phyloP scores from a whole-genome alignment of 768 basidiomycete species.

The Udeniomyces megalosporus region DNA sequence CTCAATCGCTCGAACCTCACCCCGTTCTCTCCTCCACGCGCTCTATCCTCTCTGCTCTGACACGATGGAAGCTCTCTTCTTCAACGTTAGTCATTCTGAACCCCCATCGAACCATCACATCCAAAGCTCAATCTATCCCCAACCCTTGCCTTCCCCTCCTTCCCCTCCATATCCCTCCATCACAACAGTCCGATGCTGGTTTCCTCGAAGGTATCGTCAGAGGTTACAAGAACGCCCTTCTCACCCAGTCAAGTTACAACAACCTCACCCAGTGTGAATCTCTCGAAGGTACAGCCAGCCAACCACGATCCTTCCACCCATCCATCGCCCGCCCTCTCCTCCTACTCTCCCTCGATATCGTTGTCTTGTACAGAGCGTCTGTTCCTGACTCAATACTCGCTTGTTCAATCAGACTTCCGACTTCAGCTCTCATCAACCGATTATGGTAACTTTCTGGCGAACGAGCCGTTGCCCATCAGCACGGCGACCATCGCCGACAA shows the following conservation, averaged over 20 bases:
- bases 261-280: constrained; percentile 95
- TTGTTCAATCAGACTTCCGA: constrained; percentile 52
- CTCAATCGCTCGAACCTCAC: constrained; percentile 4
- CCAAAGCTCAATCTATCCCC: too few relatives aligned
- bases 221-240: constrained; percentile 85
- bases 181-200: constrained; percentile 26
- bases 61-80: background rate
- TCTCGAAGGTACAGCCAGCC: constrained; percentile 53
- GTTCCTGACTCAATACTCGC: too few relatives aligned
- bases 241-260: constrained; percentile 75
- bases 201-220: constrained; percentile 39
- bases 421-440: constrained; percentile 92
- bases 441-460: constrained; percentile 95
- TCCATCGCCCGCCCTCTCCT: background rate
- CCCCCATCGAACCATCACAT: background rate
- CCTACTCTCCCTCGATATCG: too few relatives aligned
- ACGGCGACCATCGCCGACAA: constrained; percentile 93
- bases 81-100: background rate
- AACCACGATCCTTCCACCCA: background rate
- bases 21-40: constrained; percentile 1
- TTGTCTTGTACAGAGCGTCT: too few relatives aligned
- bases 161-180: background rate
- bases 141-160: background rate
- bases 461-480: constrained; percentile 82
- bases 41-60: background rate